Evolutionary conservation across 2,329 filamentous ascomycete genomes (phyloP), one percentile per base, ranked within the genome.

Genomic region (Aspergillus awamori): DNA sequence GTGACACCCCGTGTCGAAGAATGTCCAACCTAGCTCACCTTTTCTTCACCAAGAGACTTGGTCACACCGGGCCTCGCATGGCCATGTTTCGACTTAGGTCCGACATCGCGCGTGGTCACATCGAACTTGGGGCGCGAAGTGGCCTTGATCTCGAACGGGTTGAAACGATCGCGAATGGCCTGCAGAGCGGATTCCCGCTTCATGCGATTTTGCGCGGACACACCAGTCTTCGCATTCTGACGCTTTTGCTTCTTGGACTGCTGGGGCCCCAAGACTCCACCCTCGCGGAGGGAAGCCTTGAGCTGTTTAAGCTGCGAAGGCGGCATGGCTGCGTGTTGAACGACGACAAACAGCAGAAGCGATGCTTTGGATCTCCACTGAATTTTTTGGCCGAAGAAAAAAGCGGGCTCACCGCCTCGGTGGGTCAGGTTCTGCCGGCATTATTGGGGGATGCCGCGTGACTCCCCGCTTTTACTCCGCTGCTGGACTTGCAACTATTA

Each of bases 281-380:
- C 91, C 60, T 97, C 93, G 64, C 88, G 86, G 51, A 99, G 84
- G 8, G 93, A 97, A 68, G 91, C 86, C 80, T 98, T 99, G 48
- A 99, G 86, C 78, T 93, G 90, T 80, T 98, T 99, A 61, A 99
- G 85, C 82, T 99, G 96, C 11, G 96, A 99, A 65, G 93, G 92
- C 69, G 94, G 89, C 95, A 99, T 99, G 58, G 70, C 80, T 68
- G 72, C 33, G 47, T 57, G 59, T 48, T 52, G 47, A 57, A 47
- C 58, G 66, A 63, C 36, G 60, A 54, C 36, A 36, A 36, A 36
- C 11, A 36, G 58, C 53, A 54, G 54, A 60, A 58, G 33, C 56
- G 45, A 63, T 59, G 61, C 59, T 36, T 36, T 54, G 58, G 62
- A 65, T 69, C 63, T 69, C 58, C 57, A 61, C 63, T 58, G 67